phyloP scores from a whole-genome alignment of 352 stramenopile species.

The Pythium phragmiticola region DNA sequence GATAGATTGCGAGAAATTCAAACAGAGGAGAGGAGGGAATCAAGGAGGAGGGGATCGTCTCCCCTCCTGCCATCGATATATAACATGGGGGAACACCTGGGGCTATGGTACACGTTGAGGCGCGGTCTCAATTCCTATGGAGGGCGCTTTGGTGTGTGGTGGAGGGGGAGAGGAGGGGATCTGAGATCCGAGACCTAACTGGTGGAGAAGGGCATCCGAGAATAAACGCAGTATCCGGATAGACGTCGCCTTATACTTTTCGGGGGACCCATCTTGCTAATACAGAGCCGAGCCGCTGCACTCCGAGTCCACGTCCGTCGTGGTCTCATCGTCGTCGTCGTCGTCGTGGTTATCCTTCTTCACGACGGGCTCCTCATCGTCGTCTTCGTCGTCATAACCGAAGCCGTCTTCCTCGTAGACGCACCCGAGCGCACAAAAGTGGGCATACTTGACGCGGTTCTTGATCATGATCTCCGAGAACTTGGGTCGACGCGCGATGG shows the following conservation, averaged over 20 bases:
- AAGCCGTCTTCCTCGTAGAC: slow-evolving; percentile 47
- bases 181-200: background rate
- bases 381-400: slow-evolving; percentile 24
- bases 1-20: slow-evolving; percentile 21
- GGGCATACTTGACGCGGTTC: slow-evolving; percentile 76
- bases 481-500: slow-evolving; percentile 55
- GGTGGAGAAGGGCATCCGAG: too few species aligned
- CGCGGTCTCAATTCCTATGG: background rate
- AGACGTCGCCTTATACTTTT: slow-evolving; percentile 4
- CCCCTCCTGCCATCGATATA: slow-evolving; percentile 3
- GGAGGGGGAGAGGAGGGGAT: background rate
- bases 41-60: background rate
- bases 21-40: background rate
- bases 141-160: background rate
- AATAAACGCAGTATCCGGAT: too few species aligned
- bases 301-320: slow-evolving; percentile 44
- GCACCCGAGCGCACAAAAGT: slow-evolving; percentile 56
- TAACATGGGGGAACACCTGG: slow-evolving; percentile 4
- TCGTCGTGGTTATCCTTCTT: slow-evolving; percentile 21
- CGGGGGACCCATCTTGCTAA: background rate
- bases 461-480: slow-evolving; percentile 74
- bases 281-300: slow-evolving; percentile 16
- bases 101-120: slow-evolving; percentile 7
- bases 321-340: slow-evolving; percentile 25
- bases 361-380: slow-evolving; percentile 15